Conservation (phyloP, 306 rosid species). For the Cicer chorassanicum region DNA sequence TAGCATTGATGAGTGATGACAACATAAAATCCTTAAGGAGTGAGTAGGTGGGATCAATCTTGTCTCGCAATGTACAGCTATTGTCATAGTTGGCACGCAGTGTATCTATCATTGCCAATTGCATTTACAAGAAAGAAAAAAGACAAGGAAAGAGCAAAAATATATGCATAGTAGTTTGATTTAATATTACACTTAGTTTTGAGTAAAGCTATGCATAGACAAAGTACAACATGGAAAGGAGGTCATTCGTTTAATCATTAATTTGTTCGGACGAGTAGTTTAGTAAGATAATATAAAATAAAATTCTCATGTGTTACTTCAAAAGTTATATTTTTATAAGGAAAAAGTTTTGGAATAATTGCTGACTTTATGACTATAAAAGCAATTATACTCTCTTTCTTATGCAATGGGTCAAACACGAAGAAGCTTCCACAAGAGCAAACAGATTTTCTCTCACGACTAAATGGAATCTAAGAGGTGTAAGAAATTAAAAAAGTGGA, state of each 20-base stretch:
- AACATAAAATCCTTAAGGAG: constrained; percentile 41
- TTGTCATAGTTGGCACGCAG: constrained; percentile 46
- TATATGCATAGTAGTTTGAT: constrained; percentile 9
- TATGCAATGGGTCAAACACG: background rate
- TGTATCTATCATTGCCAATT: constrained; percentile 29
- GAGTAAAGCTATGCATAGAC: constrained; percentile 34
- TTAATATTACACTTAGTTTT: constrained; percentile 31
- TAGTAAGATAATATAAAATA: constrained; percentile 3
- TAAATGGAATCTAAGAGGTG: constrained; percentile 1
- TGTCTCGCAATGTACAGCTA: constrained; percentile 51
- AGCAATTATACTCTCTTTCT: constrained; percentile 42
- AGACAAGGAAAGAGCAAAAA: constrained; percentile 23
- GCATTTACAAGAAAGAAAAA: background rate
- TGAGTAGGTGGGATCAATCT: constrained; percentile 36
- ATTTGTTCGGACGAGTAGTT: constrained; percentile 9
- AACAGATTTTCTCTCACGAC: background rate
- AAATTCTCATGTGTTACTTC: constrained; percentile 35
- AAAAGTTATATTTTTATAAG: background rate
- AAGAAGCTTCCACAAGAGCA: constrained; percentile 46
- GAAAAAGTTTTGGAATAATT: constrained; percentile 48
- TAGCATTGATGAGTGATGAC: constrained; percentile 39
- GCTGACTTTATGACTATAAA: constrained; percentile 47
- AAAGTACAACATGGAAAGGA: constrained; percentile 24
- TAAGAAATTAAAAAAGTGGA: background rate
- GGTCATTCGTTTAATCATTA: constrained; percentile 42